Conservation (phyloP, 768 basidiomycete species). For the Russula compacta region DNA sequence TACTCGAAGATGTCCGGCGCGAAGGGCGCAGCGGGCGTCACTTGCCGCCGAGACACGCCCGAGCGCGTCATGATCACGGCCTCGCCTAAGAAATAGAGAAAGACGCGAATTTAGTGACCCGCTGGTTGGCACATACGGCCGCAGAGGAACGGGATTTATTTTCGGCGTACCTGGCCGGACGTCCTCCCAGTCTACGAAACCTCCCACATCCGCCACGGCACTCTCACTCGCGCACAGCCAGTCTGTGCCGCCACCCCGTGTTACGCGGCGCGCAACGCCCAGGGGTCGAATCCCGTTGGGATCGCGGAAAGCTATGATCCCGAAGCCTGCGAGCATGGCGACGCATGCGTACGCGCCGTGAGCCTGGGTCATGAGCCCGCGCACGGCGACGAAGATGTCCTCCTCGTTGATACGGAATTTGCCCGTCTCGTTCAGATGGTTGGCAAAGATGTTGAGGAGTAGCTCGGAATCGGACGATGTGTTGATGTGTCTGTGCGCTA, state of each 20-base stretch:
- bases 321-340: conserved; percentile 98
- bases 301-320: conserved; percentile 95
- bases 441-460: conserved; percentile 92
- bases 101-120: too few relatives aligned
- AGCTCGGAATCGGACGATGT: conserved; percentile 97
- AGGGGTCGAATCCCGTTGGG: conserved; percentile 95
- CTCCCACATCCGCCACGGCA: conserved; percentile 89
- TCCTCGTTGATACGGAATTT: conserved; percentile 99
- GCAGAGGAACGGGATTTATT: background rate
- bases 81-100: conserved; percentile 49
- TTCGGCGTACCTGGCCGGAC: conserved; percentile 68
- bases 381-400: conserved; percentile 93
- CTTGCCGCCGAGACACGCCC: conserved; percentile 64
- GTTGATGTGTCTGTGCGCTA: conserved; percentile 97
- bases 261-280: conserved; percentile 69
- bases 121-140: too few relatives aligned
- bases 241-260: conserved; percentile 54
- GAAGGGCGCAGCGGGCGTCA: conserved; percentile 61
- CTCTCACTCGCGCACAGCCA: conserved; percentile 93
- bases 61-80: conserved; percentile 90
- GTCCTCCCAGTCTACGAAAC: conserved; percentile 90
- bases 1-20: conserved; percentile 99
- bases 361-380: conserved; percentile 79
- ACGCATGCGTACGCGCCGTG: conserved; percentile 95
- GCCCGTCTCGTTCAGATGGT: conserved; percentile 96